phyloP scores from a whole-genome alignment of 1,139 yeast genomes.

The Saccharomyces hybrid region DNA sequence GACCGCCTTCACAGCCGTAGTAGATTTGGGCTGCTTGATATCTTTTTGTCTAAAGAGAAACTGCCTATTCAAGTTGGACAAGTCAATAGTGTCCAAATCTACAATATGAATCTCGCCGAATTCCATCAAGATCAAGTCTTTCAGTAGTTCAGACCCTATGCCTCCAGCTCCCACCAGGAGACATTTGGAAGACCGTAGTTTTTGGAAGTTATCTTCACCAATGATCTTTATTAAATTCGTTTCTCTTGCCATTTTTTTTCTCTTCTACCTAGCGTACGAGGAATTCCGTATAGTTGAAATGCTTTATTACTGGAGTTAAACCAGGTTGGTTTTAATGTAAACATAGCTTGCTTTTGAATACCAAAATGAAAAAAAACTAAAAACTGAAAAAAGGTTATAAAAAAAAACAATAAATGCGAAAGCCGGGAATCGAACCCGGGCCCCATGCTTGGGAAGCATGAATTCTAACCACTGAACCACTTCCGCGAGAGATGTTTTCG shows the following conservation, averaged over 20 bases:
- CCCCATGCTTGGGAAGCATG: slow-evolving; percentile 9
- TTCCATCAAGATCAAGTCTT: slow-evolving; percentile 75
- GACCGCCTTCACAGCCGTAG: slow-evolving; percentile 79
- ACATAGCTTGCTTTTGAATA: background rate
- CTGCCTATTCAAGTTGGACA: slow-evolving; percentile 87
- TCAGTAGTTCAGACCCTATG: slow-evolving; percentile 92
- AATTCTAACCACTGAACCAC: slow-evolving; percentile 9
- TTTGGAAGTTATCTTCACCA: slow-evolving; percentile 22
- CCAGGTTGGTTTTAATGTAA: background rate
- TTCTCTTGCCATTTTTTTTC: slow-evolving; percentile 12
- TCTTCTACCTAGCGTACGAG: background rate
- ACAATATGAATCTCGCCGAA: slow-evolving; percentile 87
- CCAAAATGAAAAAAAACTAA: background rate
- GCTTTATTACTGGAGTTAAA: background rate
- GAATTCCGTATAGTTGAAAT: background rate
- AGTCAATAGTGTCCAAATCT: slow-evolving; percentile 88
- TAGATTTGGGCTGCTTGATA: slow-evolving; percentile 76
- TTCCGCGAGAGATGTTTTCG: slow-evolving; percentile 3
- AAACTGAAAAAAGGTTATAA: background rate
- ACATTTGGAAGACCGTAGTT: slow-evolving; percentile 46
- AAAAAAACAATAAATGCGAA: slow-evolving; percentile 4
- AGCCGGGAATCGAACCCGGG: slow-evolving; percentile 13
- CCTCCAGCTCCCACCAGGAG: slow-evolving; percentile 97
- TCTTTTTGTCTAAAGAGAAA: slow-evolving; percentile 82
- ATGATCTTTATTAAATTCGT: slow-evolving; percentile 17